Evolutionary conservation across 176 grass and related monocot species (phyloP).

Genomic region (Oryza glaberrima): DNA sequence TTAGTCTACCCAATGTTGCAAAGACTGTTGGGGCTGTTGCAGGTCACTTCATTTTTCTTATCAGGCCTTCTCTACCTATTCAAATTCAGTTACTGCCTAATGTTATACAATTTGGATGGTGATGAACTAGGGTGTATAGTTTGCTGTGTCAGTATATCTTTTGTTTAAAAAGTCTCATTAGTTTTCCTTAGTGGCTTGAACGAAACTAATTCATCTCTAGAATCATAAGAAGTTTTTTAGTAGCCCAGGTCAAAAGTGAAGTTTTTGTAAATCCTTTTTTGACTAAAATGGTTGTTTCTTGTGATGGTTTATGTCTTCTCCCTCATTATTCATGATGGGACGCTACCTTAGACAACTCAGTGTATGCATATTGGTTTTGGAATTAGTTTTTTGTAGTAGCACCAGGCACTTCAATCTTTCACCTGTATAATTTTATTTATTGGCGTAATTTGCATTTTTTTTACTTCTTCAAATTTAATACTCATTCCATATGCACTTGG

Average conservation of each 20-base stretch:
- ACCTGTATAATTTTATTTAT: not conserved
- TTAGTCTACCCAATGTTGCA: conserved; percentile 84
- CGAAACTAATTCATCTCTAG: not conserved
- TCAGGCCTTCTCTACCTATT: not conserved
- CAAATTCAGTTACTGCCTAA: conserved; percentile 14
- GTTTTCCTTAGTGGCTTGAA: conserved; percentile 3
- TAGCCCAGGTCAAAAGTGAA: not conserved
- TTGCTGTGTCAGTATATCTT: not conserved
- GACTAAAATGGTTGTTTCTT: not conserved
- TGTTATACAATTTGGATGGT: conserved; percentile 12
- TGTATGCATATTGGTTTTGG: not conserved
- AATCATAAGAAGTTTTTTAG: not conserved
- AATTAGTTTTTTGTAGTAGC: conserved; percentile 8
- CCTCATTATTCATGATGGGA: not conserved
- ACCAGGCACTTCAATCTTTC: not conserved
- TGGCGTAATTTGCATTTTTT: not conserved
- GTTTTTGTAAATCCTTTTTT: not conserved
- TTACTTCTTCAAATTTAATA: conserved; percentile 13
- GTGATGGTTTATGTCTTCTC: not conserved
- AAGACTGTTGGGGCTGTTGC: conserved; percentile 83
- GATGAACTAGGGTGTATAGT: not conserved
- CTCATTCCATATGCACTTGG: not conserved
- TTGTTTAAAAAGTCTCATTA: conserved; percentile 1
- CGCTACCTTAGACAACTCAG: conserved; percentile 16
- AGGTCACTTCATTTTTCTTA: conserved; percentile 49